Evolutionary conservation across 1,284 basidiomycete species (phyloP), one percentile per base, ranked within the genome.

Genomic region (Anthracocystis setariae): DNA sequence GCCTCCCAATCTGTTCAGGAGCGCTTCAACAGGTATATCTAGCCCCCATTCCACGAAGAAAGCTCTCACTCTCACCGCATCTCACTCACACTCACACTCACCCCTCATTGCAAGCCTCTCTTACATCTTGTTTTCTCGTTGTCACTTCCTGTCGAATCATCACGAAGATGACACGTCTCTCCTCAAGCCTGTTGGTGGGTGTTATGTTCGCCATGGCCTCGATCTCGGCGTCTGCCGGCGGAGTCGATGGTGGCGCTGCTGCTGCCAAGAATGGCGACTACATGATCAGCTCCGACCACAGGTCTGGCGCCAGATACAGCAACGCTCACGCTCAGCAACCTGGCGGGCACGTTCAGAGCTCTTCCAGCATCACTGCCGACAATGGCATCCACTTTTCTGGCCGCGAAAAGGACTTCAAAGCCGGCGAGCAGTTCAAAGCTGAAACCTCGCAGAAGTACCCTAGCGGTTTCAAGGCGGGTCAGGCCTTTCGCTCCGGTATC

Each of bases 201-300:
- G 64, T 67, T 29, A 50, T 67, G 49, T 44, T 61, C 40, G 58
- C 53, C 58, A 56, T 67, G 49, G 18, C 40, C 40, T 42, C 40
- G 40, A 23, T 42, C 8, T 23, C 21, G 2, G 40, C 21, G 5
- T 21, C n/a, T n/a, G 35, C 35, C 40, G 40, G 17, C 2, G 40
- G 20, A 18, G 42, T 51, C 23, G 3, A 23, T n/a, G 21, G 40
- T 23, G 40, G 40, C 9, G 40, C 20, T 23, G 40, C 18, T 42
- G 40, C 21, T 23, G 18, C 17, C 40, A 42, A 23, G 40, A 12
- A 39, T n/a, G 8, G 18, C 38, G 18, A 39, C 17, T 20, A 39
- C 38, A 39, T 29, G 29, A 29, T 29, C 29, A 29, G 29, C 29
- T 7, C 29, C 38, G 38, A 20, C 38, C 18, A 39, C 38, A 20